Evolutionary conservation across 2,329 filamentous ascomycete genomes (phyloP).

Genomic region (Emergomyces orientalis): DNA sequence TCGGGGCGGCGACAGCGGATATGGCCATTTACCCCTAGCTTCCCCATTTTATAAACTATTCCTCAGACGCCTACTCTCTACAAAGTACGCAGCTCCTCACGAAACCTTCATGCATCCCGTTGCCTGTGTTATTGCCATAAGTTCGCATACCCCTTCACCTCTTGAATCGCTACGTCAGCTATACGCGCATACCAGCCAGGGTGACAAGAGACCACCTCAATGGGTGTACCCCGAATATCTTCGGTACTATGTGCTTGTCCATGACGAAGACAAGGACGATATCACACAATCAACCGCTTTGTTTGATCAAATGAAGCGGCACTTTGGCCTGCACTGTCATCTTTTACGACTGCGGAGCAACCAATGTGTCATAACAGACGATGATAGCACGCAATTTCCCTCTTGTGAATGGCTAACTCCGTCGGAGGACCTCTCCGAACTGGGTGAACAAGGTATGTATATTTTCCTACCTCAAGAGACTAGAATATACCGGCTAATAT

Average conservation of each 20-base stretch:
- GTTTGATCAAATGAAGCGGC: constrained; percentile 99
- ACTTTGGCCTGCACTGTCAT: constrained; percentile 92
- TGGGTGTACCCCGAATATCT: constrained; percentile 92
- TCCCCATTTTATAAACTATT: constrained; percentile 82
- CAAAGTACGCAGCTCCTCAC: constrained; percentile 66
- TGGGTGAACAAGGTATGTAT: constrained; percentile 51
- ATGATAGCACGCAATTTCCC: constrained; percentile 76
- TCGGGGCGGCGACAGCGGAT: constrained; percentile 24
- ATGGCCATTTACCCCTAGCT: constrained; percentile 34
- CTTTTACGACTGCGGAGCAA: constrained; percentile 74
- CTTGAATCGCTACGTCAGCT: constrained; percentile 79
- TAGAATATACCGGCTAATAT: constrained; percentile 8
- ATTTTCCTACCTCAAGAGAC: not conserved
- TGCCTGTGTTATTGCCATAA: constrained; percentile 88
- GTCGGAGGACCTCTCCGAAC: constrained; percentile 68
- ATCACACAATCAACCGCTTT: constrained; percentile 79
- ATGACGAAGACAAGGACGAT: constrained; percentile 92
- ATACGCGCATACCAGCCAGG: constrained; percentile 75
- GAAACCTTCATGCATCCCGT: constrained; percentile 95
- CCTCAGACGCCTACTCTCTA: constrained; percentile 71
- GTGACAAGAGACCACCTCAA: constrained; percentile 60
- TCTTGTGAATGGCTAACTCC: constrained; percentile 84
- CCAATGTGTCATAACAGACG: constrained; percentile 79
- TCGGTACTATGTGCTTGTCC: constrained; percentile 90
- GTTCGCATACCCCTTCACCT: constrained; percentile 71